These are phyloP conservation scores for Luffa aegyptiaca DNA, from an alignment of 306 rosid genomes.

Conservation along the genomic window DNA sequence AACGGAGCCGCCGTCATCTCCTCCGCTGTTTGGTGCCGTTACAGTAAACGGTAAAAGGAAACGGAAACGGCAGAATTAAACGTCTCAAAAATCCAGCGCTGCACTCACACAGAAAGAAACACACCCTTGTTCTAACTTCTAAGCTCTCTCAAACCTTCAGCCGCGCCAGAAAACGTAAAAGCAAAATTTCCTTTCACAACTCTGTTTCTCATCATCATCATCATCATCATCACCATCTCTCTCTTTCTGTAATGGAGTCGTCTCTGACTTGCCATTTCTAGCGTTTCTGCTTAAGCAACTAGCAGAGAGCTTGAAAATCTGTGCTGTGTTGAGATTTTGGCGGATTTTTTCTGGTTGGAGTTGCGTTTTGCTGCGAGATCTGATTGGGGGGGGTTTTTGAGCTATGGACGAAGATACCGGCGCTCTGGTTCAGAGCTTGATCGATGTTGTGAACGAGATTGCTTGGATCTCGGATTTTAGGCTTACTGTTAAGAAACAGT, in stretches of 20 bases:
- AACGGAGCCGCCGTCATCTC: neutral
- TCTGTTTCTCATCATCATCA: neutral
- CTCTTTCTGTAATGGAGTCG: neutral
- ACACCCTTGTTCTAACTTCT: neutral
- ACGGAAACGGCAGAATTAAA: neutral
- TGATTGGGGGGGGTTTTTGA: neutral
- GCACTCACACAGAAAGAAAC: neutral
- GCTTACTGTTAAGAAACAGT: constrained; percentile 73
- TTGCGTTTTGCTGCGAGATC: constrained; percentile 16
- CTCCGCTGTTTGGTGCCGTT: neutral
- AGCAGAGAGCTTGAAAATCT: neutral
- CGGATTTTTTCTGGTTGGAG: neutral
- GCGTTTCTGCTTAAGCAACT: neutral
- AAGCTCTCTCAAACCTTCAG: neutral
- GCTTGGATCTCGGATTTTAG: constrained; percentile 74
- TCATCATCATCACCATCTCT: neutral
- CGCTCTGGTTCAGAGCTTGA: constrained; percentile 30
- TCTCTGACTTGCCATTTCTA: neutral
- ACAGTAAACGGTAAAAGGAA: neutral
- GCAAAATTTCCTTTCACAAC: neutral
- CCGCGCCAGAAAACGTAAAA: neutral
- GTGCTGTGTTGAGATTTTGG: neutral
- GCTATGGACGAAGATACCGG: constrained; percentile 65
- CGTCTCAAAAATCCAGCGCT: constrained; percentile 4
- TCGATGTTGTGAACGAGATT: constrained; percentile 56